Conservation (phyloP, 2,329 filamentous ascomycete species). For the Diaporthe sp. region DNA sequence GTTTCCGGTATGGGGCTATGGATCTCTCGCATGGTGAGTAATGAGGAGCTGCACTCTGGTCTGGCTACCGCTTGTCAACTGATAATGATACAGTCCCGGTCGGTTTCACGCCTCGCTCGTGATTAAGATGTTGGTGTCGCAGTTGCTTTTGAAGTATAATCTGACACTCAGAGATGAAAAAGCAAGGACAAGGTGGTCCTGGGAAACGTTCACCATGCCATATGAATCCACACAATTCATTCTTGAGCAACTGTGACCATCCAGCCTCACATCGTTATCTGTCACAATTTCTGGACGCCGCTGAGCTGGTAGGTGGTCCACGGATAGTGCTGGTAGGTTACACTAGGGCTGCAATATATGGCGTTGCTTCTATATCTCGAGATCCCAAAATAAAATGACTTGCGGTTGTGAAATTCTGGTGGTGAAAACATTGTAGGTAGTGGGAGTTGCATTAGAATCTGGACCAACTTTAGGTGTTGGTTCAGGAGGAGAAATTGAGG, state of each 20-base stretch:
- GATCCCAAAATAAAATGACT: no score
- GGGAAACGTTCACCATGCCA: slow-evolving; percentile 27
- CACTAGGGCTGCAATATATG: no score
- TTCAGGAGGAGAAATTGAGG: no score
- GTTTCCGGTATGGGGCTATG: slow-evolving; percentile 24
- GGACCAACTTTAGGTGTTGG: no score
- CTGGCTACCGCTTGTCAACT: neutral
- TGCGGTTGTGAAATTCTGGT: no score
- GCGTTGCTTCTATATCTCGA: no score
- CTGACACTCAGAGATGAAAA: slow-evolving; percentile 12
- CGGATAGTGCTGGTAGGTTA: no score
- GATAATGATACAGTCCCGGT: slow-evolving; percentile 12
- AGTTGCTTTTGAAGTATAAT: slow-evolving; percentile 24
- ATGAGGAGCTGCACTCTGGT: neutral
- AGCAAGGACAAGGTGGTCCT: slow-evolving; percentile 12
- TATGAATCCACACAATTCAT: slow-evolving; percentile 26
- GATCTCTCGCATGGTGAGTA: slow-evolving; percentile 20
- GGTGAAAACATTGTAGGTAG: no score
- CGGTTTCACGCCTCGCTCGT: slow-evolving; percentile 8
- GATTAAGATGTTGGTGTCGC: slow-evolving; percentile 20
- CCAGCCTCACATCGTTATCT: neutral
- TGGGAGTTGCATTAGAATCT: no score
- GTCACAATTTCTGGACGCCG: no score
- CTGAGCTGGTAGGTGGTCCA: no score
- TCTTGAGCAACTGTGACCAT: neutral